These are phyloP conservation scores for Endotrypanum monterogeii DNA, from an alignment of 208 protist species.

Conservation along the genomic window DNA sequence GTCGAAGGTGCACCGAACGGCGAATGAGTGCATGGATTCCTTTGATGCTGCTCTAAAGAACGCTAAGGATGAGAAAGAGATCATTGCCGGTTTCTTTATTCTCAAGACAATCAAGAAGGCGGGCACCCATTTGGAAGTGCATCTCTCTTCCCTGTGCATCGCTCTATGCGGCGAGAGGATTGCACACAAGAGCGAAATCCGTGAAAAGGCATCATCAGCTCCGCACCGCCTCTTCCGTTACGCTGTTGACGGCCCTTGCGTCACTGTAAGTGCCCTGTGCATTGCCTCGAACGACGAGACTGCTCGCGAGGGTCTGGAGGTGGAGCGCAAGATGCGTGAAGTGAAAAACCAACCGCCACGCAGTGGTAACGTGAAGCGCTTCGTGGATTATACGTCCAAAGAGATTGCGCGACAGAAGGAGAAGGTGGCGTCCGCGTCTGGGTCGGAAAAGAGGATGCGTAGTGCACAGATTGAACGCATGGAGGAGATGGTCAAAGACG, in stretches of 20 bases:
- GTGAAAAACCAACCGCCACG: slow-evolving; percentile 77
- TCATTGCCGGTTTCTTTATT: slow-evolving; percentile 66
- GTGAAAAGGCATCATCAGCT: slow-evolving; percentile 56
- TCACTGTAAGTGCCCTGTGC: slow-evolving; percentile 54
- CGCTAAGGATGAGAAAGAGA: slow-evolving; percentile 53
- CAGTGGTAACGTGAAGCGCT: slow-evolving; percentile 74
- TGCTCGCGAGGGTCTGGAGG: slow-evolving; percentile 45
- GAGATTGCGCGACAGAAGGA: slow-evolving; percentile 72
- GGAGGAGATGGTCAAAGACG: slow-evolving; percentile 72
- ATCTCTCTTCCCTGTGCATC: slow-evolving; percentile 74
- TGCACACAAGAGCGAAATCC: slow-evolving; percentile 53
- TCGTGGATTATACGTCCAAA: slow-evolving; percentile 74
- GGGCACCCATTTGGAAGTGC: slow-evolving; percentile 54
- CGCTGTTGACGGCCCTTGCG: slow-evolving; percentile 66
- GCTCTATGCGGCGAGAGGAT: slow-evolving; percentile 52
- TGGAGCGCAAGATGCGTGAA: slow-evolving; percentile 75
- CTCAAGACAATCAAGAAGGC: slow-evolving; percentile 73
- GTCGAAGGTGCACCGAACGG: slow-evolving; percentile 41
- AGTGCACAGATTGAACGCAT: slow-evolving; percentile 60
- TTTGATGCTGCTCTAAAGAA: slow-evolving; percentile 53
- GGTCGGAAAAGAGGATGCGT: slow-evolving; percentile 46
- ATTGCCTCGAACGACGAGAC: slow-evolving; percentile 40
- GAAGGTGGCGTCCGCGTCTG: slow-evolving; percentile 44
- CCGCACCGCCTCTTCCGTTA: slow-evolving; percentile 76
- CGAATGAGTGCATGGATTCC: slow-evolving; percentile 37